phyloP scores from a whole-genome alignment of 2,329 filamentous ascomycete genomes.

The Xylaria arbuscula region DNA sequence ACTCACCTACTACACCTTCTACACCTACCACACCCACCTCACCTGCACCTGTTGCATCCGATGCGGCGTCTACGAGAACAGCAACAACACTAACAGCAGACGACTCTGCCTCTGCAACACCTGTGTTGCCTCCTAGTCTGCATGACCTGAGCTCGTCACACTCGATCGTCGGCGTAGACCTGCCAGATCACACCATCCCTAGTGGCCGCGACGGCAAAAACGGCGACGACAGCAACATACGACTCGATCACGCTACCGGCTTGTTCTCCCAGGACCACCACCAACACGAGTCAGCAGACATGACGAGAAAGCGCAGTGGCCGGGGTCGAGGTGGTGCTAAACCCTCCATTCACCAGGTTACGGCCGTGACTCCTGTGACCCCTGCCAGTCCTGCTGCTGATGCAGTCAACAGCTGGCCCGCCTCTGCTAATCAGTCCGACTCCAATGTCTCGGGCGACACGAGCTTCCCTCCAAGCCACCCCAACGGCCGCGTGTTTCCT shows the following conservation, averaged over 20 bases:
- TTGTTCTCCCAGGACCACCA: slow-evolving; percentile 33
- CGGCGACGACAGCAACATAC: slow-evolving; percentile 21
- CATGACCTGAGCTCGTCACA: slow-evolving; percentile 28
- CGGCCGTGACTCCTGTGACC: slow-evolving; percentile 23
- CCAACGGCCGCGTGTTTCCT: slow-evolving; percentile 38
- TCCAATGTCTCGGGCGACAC: slow-evolving; percentile 43
- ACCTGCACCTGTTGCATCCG: slow-evolving; percentile 12
- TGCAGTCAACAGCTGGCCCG: slow-evolving; percentile 29
- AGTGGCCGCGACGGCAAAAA: slow-evolving; percentile 4
- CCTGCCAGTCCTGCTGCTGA: slow-evolving; percentile 27
- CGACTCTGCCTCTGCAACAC: slow-evolving; percentile 8
- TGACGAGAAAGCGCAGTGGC: slow-evolving; percentile 47
- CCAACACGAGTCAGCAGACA: slow-evolving; percentile 38
- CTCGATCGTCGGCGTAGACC: slow-evolving; percentile 18
- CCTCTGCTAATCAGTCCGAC: slow-evolving; percentile 39
- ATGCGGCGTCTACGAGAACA: neutral
- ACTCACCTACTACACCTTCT: slow-evolving; percentile 14
- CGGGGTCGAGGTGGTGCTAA: slow-evolving; percentile 46
- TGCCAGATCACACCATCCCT: slow-evolving; percentile 13
- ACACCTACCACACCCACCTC: neutral
- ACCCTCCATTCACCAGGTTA: slow-evolving; percentile 30
- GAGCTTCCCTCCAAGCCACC: slow-evolving; percentile 37
- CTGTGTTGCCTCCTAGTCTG: slow-evolving; percentile 16
- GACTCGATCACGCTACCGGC: slow-evolving; percentile 35
- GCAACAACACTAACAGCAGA: neutral